Percentiles rank a stretch among this genome's conserved stretches.
Evolutionary conservation across 257 asterid genomes (phyloP).

Genomic region (Jacaranda mimosifolia): DNA sequence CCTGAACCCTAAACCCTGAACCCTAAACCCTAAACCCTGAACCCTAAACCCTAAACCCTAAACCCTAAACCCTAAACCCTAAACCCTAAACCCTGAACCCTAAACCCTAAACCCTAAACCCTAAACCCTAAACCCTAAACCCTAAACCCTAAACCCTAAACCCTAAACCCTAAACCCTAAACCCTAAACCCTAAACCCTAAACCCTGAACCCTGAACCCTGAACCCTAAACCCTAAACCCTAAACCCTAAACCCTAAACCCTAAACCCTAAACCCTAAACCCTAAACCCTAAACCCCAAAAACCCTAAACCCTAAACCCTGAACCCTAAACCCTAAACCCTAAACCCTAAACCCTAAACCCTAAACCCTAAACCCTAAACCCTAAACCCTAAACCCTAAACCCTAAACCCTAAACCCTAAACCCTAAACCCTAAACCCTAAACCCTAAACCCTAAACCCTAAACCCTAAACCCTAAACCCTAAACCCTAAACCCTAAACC

Average conservation of each 20-base stretch:
- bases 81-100: constrained; percentile 39
- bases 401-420: constrained; percentile 35
- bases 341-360: constrained; percentile 13
- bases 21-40: constrained; percentile 40
- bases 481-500: constrained; percentile 31
- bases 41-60: constrained; percentile 33
- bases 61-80: constrained; percentile 31
- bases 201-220: constrained; percentile 27
- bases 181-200: constrained; percentile 10
- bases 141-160: constrained; percentile 26
- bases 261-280: constrained; percentile 6
- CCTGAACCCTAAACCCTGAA: constrained; percentile 34
- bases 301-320: constrained; percentile 24
- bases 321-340: constrained; percentile 19
- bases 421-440: constrained; percentile 23
- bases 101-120: constrained; percentile 32
- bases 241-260: constrained; percentile 14
- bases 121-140: constrained; percentile 32
- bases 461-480: constrained; percentile 33
- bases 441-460: constrained; percentile 26
- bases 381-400: constrained; percentile 20
- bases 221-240: constrained; percentile 9
- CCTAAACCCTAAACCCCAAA: constrained; percentile 30
- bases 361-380: constrained; percentile 17
- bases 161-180: constrained; percentile 20